phyloP scores from a whole-genome alignment of 148 eudicot genomes.

The Euryodendron excelsum region DNA sequence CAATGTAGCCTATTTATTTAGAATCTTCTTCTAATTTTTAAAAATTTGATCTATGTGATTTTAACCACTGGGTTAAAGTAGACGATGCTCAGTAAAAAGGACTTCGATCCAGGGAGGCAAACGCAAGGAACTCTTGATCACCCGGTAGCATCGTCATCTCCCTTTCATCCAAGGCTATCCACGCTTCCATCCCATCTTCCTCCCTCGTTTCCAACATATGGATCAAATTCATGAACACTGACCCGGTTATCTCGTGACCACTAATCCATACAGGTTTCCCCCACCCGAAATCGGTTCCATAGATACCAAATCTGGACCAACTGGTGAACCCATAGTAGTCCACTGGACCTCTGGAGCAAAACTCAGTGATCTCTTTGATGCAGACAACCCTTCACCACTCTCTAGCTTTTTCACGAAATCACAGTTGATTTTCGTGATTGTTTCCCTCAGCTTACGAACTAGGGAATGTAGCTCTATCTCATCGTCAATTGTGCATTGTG shows the following conservation, averaged over 20 bases:
- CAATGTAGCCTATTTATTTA: too few species aligned
- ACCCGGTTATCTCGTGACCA: conserved; percentile 15
- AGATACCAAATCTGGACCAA: conserved; percentile 20
- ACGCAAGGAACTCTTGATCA: conserved; percentile 15
- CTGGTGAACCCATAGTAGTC: conserved; percentile 26
- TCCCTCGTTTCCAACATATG: conserved; percentile 22
- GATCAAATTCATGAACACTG: conserved; percentile 21
- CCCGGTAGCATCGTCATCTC: conserved; percentile 14
- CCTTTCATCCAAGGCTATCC: conserved; percentile 19
- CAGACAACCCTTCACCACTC: conserved; percentile 10
- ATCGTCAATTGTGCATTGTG: conserved; percentile 6
- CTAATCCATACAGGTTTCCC: conserved; percentile 22
- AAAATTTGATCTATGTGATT: too few species aligned
- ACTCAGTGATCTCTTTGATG: conserved; percentile 8
- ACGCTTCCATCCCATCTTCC: conserved; percentile 22
- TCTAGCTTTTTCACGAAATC: conserved; percentile 15
- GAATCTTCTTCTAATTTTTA: too few species aligned
- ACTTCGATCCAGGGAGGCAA: conserved; percentile 13
- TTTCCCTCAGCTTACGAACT: conserved; percentile 14
- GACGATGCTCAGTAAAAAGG: neutral
- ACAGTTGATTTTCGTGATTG: conserved; percentile 6
- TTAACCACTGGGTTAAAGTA: too few species aligned
- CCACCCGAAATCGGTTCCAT: conserved; percentile 20
- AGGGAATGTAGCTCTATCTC: conserved; percentile 12
- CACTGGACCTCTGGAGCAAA: conserved; percentile 16